Evolutionary conservation across 2,329 filamentous ascomycete species (phyloP), one percentile per base, ranked within the genome.

Genomic region (Neonectria ditissima): DNA sequence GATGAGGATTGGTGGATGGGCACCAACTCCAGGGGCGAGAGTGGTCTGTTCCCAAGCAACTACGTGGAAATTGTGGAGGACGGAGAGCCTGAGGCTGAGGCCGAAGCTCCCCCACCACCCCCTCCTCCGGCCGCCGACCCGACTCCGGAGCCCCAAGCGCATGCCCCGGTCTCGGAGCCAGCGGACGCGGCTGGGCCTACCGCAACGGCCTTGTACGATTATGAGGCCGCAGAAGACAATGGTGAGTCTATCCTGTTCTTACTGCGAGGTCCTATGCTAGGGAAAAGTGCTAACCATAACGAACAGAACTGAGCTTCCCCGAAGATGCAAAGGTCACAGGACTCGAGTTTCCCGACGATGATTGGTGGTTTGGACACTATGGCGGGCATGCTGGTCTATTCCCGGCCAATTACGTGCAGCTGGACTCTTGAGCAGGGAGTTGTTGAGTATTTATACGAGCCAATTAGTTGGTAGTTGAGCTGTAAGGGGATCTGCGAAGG

Each of bases 1-100:
- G 96, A 98, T 72, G 92, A 97, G 55, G 95, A 99, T 77, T 99
- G 96, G 96, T 99, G 96, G 96, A 92, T 97, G 87, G 96, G 97
- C 45, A 92, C 91, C 69, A 99, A 98, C 81, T 82, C 86, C 22
- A 85, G 84, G 65, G 96, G 96, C 72, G 93, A 97, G 79, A 90
- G 85, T 62, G 96, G 96, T 51, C 84, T 99, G 37, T 98, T 99
- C 85, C 96, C 96, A 5, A 96, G 93, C 82, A 98, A 97, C 83
- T 99, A 99, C 70, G 95, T 99, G 56, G 94, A 97, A 78, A 79
- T 97, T 22, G 84, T 96, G 28, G 91, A 92, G 39, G 90, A 87
- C 37, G 90, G 91, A 24, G 86, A 87, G 24, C 82, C 79, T 26
- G 80, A 87, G 24, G 82, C 79, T 26, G 80, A 76, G 32, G 75